phyloP scores from a whole-genome alignment of 169 alveolate species.

The Cryptosporidium baileyi region DNA sequence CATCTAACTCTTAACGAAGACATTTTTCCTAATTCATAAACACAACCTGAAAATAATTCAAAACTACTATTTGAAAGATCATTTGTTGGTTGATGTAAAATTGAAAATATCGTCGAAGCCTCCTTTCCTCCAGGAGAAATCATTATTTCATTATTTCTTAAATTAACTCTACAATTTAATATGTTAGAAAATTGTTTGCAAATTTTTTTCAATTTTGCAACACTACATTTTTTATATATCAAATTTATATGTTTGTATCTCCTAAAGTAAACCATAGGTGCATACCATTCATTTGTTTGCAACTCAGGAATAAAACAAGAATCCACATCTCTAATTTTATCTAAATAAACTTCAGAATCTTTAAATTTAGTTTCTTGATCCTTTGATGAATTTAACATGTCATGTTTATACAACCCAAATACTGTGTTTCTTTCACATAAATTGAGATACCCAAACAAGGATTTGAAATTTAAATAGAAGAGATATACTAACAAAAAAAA shows the following conservation, averaged over 20 bases:
- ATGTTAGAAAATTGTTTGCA: background rate
- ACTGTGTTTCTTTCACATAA: too few species aligned
- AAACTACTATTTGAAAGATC: background rate
- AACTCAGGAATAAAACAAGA: conserved; percentile 28
- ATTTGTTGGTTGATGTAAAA: background rate
- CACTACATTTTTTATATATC: conserved; percentile 24
- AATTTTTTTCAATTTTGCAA: background rate
- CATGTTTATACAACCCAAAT: too few species aligned
- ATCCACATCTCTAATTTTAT: background rate
- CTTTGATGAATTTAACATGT: too few species aligned
- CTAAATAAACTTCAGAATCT: conserved; percentile 45
- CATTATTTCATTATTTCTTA: background rate
- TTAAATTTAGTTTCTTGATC: background rate
- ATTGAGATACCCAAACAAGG: too few species aligned
- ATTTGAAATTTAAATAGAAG: too few species aligned
- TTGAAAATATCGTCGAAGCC: conserved; percentile 50
- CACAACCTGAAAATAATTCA: conserved; percentile 52
- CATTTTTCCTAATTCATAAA: conserved; percentile 41
- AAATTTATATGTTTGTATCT: conserved; percentile 30
- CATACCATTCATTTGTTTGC: conserved; percentile 38
- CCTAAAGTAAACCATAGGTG: conserved; percentile 41
- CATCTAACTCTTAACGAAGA: conserved; percentile 59
- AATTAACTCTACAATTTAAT: background rate
- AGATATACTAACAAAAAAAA: too few species aligned
- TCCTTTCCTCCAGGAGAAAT: conserved; percentile 57